Evolutionary conservation across 495 filamentous ascomycete species (phyloP).

Genomic region (Aspergillus campestris): DNA sequence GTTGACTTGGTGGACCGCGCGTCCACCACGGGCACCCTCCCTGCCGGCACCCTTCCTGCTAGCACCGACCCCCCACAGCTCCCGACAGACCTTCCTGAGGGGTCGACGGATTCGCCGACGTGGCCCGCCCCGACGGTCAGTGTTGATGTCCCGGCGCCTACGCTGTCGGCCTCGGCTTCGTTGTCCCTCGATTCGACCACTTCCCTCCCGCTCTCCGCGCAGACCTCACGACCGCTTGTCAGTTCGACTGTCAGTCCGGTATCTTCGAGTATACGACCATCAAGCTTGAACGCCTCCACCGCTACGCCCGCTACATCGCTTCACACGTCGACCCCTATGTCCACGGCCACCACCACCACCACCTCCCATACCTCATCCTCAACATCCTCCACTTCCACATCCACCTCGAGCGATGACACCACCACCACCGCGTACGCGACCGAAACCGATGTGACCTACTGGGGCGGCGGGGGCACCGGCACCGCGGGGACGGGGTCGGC

Average conservation of each 20-base stretch:
- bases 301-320: neutral
- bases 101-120: no score
- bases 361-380: conserved; percentile 1
- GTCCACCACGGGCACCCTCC: no score
- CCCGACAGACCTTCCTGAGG: no score
- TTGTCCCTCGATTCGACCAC: conserved; percentile 2
- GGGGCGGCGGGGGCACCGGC: neutral
- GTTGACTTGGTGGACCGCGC: no score
- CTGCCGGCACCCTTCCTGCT: no score
- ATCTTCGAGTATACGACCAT: neutral
- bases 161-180: conserved; percentile 1
- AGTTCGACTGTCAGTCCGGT: neutral
- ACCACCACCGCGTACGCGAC: conserved; percentile 1
- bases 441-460: neutral
- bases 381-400: conserved; percentile 5
- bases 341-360: conserved; percentile 2
- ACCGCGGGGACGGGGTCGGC: neutral
- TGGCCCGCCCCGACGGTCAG: no score
- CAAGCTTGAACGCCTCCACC: neutral
- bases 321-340: neutral
- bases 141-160: neutral
- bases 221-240: neutral
- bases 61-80: no score
- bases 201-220: neutral
- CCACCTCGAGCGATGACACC: neutral